These are phyloP conservation scores for Candida tetrigidarum DNA, from an alignment of 1,139 yeast species.

Conservation along the genomic window DNA sequence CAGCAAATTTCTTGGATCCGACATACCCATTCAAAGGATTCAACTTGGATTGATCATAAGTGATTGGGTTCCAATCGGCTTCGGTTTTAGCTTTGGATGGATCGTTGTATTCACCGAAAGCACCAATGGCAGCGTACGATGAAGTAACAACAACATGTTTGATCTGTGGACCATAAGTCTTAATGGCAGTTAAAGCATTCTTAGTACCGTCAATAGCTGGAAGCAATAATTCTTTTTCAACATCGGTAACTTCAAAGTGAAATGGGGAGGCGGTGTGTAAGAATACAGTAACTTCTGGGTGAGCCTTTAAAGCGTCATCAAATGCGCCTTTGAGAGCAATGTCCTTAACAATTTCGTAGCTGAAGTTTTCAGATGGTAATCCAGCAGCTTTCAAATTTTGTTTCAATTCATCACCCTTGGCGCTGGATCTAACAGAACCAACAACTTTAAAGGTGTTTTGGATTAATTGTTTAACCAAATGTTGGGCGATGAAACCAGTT, in stretches of 20 bases:
- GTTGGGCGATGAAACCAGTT: conserved; percentile 38
- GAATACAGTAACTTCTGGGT: conserved; percentile 32
- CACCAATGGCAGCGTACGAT: conserved; percentile 30
- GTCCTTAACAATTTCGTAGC: conserved; percentile 29
- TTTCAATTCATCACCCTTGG: conserved; percentile 32
- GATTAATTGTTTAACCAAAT: conserved; percentile 27
- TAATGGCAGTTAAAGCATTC: conserved; percentile 29
- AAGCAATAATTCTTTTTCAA: conserved; percentile 30
- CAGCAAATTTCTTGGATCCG: conserved; percentile 59
- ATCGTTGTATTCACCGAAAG: conserved; percentile 12
- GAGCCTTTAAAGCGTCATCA: conserved; percentile 31
- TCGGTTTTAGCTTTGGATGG: conserved; percentile 26
- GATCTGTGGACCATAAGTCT: conserved; percentile 27
- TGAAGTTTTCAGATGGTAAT: not conserved
- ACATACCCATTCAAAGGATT: conserved; percentile 41
- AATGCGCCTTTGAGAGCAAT: conserved; percentile 33
- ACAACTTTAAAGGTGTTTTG: conserved; percentile 31
- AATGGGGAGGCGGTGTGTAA: conserved; percentile 41
- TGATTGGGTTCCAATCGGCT: conserved; percentile 42
- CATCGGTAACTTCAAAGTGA: conserved; percentile 26
- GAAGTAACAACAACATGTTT: conserved; percentile 33
- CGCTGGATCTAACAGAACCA: conserved; percentile 37
- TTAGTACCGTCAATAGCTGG: conserved; percentile 40
- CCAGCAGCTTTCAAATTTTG: conserved; percentile 1
- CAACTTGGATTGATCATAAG: conserved; percentile 33